Base-by-base conservation (phyloP, 768 basidiomycete species). In the Russula ochroleuca region DNA sequence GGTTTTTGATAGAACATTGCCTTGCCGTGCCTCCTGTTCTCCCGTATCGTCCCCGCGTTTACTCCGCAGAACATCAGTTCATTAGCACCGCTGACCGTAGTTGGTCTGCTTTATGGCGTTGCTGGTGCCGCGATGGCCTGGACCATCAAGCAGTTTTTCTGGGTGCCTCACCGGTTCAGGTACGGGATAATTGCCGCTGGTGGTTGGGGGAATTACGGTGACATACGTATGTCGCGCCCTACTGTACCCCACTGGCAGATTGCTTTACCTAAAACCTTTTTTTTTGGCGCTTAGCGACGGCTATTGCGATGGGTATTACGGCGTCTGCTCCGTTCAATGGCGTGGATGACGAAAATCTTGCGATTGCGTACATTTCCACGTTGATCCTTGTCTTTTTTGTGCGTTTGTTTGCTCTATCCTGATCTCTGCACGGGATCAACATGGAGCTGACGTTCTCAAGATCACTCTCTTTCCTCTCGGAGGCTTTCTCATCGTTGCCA, bases 121-220 rank as follows among this genome's bases (percentile, higher is more conserved):
- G 72, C 87, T 5, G 86, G 90, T 8, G 70, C 84, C 10, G 40
- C 72, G 8, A 76, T 85, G 25, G 83, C 84, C 0, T 85, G 79
- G 76, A 52, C 81, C n/a, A 73, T 84, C 58, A 81, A 81, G 54
- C 80, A 82, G 65, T 68, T 87, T 55, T 90, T 87, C 69, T 90
- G 88, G 83, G 87, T 91, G 2, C 90, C 90, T 1, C 85, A 88
- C 69, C 80, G 86, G 31, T 90, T 91, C 70, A 77, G 88, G 52
- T 83, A 85, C 68, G 90, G 88, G 0, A 78, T 91, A 25, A 69
- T 90, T 0, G 81, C 83, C 3, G 87, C 88, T 0, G 88, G 87
- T 43, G 83, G 80, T 3, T 90, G 83, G 83, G 80, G 78, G 10
- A 90, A 90, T 68, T 80, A 80, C 49, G 87, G 85, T 10, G 89